Base-by-base conservation (phyloP, 805 yeast species). In the Kazachstania viticola region DNA sequence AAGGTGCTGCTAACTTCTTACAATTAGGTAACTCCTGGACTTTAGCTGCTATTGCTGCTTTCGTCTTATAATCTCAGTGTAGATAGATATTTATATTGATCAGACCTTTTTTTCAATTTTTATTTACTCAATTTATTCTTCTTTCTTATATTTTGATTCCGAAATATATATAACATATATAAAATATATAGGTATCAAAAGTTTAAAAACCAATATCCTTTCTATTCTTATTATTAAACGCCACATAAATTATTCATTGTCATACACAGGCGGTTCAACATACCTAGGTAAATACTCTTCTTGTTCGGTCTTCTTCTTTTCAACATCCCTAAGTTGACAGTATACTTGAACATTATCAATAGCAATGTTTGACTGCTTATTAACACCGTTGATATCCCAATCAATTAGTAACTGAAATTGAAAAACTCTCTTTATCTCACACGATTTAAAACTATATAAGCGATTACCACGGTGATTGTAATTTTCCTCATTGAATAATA, bases 401-500 rank as follows among this genome's bases (percentile, higher is more conserved):
- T 44, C 49, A 11, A 51, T 35, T 12, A 48, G 18, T 14, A 54
- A 32, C 30, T 52, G 56, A 11, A 54, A 47, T 15, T 44, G 38
- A 38, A 48, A 54, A 14, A 35, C 21, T n/a, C 57, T 34, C 19
- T 42, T 39, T 14, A 54, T 51, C 4, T 52, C 38, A 32, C 59
- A 51, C 14, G 49, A 42, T 28, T 42, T 48, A 25, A 54, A 52
- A 34, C 56, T 49, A 33, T 45, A 54, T 5, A 54, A 31, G 19
- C 54, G 37, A 29, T 54, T 54, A 9, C 59, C 59, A 29, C 54
- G 49, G 36, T 54, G 56, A 23, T 37, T 36, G 31, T 51, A 52
- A 30, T 54, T 52, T 27, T 54, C 54, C 32, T 52, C 54, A 30
- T 54, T 54, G 21, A 54, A 54, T 16, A 41, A 30, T 16, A 49